Percentiles rank a stretch among this genome's conserved stretches.
Evolutionary conservation across 148 eudicot species (phyloP).

Genomic region (Dysphania ambrosioides): DNA sequence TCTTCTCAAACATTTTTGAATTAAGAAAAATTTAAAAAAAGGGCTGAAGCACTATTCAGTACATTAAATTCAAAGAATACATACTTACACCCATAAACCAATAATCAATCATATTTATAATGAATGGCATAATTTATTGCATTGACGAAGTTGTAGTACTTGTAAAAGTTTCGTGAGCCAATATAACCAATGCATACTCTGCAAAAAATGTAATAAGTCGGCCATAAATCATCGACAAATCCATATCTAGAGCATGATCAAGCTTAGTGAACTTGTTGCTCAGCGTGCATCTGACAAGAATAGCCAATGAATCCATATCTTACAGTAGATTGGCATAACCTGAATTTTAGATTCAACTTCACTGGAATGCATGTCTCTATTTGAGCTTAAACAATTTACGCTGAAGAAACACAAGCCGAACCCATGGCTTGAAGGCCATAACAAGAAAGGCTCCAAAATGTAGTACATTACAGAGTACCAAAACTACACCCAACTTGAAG

Average conservation of each 20-base stretch:
- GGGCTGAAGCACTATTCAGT: neutral
- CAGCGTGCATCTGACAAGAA: neutral
- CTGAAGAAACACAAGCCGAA: neutral
- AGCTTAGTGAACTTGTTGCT: neutral
- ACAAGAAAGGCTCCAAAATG: slow-evolving; percentile 12
- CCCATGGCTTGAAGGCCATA: slow-evolving; percentile 21
- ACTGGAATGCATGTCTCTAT: neutral
- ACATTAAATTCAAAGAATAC: no score
- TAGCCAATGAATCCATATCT: no score
- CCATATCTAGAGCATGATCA: neutral
- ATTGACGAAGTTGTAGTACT: neutral
- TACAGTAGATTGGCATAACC: no score
- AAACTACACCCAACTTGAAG: slow-evolving; percentile 37
- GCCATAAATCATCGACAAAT: neutral
- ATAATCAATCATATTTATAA: neutral
- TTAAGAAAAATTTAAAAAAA: neutral
- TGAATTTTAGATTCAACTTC: neutral
- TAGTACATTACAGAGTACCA: slow-evolving; percentile 23
- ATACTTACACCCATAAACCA: neutral
- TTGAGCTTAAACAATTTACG: neutral
- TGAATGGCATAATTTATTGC: neutral
- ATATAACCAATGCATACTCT: no score
- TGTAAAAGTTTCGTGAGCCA: no score
- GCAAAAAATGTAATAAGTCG: neutral
- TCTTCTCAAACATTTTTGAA: no score